A percentile compares a stretch with the other conserved stretches of the same genome.
Conservation (phyloP, 805 yeast genomes). For the Zygosaccharomyces gambellarensis region DNA sequence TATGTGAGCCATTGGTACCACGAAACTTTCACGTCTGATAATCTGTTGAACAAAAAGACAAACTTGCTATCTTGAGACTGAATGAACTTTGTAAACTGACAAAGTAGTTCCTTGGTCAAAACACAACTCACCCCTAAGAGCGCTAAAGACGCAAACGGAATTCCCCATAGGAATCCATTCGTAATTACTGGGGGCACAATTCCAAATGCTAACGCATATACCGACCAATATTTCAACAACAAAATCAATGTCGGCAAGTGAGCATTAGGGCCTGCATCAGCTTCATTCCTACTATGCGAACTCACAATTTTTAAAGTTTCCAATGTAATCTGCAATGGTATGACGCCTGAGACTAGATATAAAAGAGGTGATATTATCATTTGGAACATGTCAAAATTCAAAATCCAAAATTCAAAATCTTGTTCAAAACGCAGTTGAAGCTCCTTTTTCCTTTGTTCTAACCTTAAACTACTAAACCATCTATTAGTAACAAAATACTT, state of each 20-base stretch:
- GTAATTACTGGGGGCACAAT: constrained; percentile 16
- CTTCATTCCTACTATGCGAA: constrained; percentile 1
- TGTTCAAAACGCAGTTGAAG: background rate
- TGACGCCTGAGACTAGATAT: constrained; percentile 17
- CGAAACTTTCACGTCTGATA: constrained; percentile 15
- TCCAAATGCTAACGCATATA: constrained; percentile 16
- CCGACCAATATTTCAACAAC: constrained; percentile 24
- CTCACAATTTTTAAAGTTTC: constrained; percentile 16
- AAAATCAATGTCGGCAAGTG: constrained; percentile 8
- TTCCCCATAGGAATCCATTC: constrained; percentile 6
- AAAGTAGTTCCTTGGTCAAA: constrained; percentile 16
- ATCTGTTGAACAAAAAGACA: constrained; percentile 13
- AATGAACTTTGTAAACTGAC: constrained; percentile 18
- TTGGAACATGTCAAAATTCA: constrained; percentile 1
- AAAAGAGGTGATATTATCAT: constrained; percentile 10
- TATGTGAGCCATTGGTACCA: constrained; percentile 14
- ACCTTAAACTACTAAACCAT: background rate
- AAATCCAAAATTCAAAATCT: background rate
- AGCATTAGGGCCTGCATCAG: constrained; percentile 3
- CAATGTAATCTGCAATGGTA: constrained; percentile 25
- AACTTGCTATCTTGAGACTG: constrained; percentile 16
- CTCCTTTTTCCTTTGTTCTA: background rate
- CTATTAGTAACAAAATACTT: background rate
- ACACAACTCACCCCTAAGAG: constrained; percentile 8
- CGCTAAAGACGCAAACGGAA: constrained; percentile 16